A percentile compares a stretch with the other conserved stretches of the same genome.
These are phyloP conservation scores for Pseudocercospora fuligena DNA, from an alignment of 2,329 filamentous ascomycete species.

Conservation along the genomic window DNA sequence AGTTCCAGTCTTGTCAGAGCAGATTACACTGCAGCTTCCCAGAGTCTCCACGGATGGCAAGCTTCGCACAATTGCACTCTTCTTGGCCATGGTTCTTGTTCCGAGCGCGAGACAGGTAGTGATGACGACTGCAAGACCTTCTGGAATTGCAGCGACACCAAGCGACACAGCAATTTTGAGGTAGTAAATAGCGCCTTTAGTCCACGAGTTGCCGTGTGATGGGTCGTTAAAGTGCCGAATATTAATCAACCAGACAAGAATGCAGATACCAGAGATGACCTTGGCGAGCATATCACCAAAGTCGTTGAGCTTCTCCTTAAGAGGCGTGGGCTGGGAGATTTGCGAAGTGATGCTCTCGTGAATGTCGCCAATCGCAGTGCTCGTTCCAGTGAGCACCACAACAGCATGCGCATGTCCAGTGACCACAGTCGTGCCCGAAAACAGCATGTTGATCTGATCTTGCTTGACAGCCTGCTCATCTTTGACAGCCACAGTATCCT, in stretches of 20 bases:
- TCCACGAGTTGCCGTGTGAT: constrained; percentile 81
- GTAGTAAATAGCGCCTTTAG: constrained; percentile 98
- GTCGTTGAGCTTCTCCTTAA: constrained; percentile 99
- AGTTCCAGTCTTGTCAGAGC: constrained; percentile 98
- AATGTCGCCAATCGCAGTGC: constrained; percentile 96
- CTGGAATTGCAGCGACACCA: constrained; percentile 95
- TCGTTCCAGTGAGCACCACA: constrained; percentile 85
- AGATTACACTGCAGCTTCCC: constrained; percentile 98
- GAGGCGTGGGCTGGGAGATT: constrained; percentile 93
- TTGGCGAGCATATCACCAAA: constrained; percentile 96
- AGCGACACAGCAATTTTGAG: constrained; percentile 98
- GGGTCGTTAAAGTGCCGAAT: constrained; percentile 96
- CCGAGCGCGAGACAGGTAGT: constrained; percentile 97
- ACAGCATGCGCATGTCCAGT: constrained; percentile 90
- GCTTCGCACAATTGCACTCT: constrained; percentile 96
- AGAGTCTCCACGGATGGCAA: constrained; percentile 96
- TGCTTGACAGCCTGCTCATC: constrained; percentile 91
- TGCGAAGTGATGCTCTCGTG: constrained; percentile 98
- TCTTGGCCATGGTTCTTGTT: constrained; percentile 97
- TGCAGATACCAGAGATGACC: constrained; percentile 96
- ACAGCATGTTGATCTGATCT: constrained; percentile 96
- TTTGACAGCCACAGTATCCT: constrained; percentile 71
- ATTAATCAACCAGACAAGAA: constrained; percentile 98
- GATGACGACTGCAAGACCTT: constrained; percentile 96
- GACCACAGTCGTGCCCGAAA: constrained; percentile 96